These are phyloP conservation scores for Penicillium verhagenii DNA, from an alignment of 495 filamentous ascomycete genomes.

Conservation along the genomic window DNA sequence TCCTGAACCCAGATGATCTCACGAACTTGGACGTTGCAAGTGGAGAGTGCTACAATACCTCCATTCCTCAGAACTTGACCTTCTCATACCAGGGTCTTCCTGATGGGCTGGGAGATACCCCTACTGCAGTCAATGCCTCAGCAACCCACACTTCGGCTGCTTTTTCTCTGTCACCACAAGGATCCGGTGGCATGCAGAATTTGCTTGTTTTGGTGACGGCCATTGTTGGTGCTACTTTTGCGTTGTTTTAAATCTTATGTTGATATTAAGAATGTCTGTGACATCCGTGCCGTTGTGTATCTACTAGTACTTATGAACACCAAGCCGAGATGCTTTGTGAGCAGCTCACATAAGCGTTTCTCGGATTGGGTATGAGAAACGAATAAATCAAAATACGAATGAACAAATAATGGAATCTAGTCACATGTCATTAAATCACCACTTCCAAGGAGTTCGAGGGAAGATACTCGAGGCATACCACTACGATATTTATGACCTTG, in stretches of 20 bases:
- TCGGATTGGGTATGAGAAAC: no score
- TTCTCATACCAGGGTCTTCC: slow-evolving; percentile 66
- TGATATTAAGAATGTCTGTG: background rate
- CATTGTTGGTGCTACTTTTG: slow-evolving; percentile 8
- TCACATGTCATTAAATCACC: background rate
- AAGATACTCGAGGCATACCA: background rate
- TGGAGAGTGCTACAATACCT: slow-evolving; percentile 65
- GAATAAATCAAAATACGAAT: no score
- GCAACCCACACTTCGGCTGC: slow-evolving; percentile 20
- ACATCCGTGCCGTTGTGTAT: no score
- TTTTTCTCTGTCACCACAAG: background rate
- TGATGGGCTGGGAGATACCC: slow-evolving; percentile 15
- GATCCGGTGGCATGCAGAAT: slow-evolving; percentile 5
- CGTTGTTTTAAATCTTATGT: slow-evolving; percentile 12
- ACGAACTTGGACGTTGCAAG: slow-evolving; percentile 63
- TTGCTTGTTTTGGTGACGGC: slow-evolving; percentile 14
- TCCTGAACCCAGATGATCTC: slow-evolving; percentile 67
- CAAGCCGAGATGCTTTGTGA: no score
- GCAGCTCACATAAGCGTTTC: no score
- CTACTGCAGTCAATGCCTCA: slow-evolving; percentile 13
- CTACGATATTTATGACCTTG: no score
- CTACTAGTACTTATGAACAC: no score
- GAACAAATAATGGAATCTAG: no score
- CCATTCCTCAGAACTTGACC: slow-evolving; percentile 63
- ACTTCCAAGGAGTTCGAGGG: background rate